Evolutionary conservation across 176 grass and related monocot species (phyloP).

Genomic region (Alloteropsis semialata): DNA sequence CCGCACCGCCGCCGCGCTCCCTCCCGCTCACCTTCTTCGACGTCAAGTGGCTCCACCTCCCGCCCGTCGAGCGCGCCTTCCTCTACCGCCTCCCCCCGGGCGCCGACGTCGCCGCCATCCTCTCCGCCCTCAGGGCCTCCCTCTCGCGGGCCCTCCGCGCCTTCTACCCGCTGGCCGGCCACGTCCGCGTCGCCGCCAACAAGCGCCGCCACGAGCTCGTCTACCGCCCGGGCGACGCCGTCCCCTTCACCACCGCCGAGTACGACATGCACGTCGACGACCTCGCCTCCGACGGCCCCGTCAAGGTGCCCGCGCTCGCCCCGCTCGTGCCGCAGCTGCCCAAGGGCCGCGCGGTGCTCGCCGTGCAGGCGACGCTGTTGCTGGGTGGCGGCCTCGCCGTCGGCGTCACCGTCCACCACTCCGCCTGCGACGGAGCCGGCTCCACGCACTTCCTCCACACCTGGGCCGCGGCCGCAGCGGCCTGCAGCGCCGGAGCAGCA

Average conservation of each 20-base stretch:
- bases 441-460: slow-evolving; percentile 47
- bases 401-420: slow-evolving; percentile 41
- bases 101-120: slow-evolving; percentile 15
- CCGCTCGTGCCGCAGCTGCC: slow-evolving; percentile 28
- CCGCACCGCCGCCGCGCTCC: background rate
- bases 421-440: slow-evolving; percentile 38
- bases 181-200: background rate
- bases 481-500: background rate
- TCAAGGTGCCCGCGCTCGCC: slow-evolving; percentile 9
- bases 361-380: slow-evolving; percentile 43
- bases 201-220: slow-evolving; percentile 4
- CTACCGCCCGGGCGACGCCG: slow-evolving; percentile 36
- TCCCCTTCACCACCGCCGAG: slow-evolving; percentile 53
- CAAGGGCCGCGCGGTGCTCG: slow-evolving; percentile 28
- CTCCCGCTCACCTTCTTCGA: slow-evolving; percentile 52
- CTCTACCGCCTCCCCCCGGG: slow-evolving; percentile 35
- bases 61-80: slow-evolving; percentile 47
- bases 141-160: slow-evolving; percentile 21
- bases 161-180: slow-evolving; percentile 52
- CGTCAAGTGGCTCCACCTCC: slow-evolving; percentile 21
- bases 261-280: slow-evolving; percentile 16
- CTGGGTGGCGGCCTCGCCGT: slow-evolving; percentile 35
- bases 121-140: slow-evolving; percentile 37
- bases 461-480: slow-evolving; percentile 11
- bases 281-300: background rate